These are phyloP conservation scores for Coprinellus aureogranulatus DNA, from an alignment of 768 basidiomycete genomes.

Conservation along the genomic window DNA sequence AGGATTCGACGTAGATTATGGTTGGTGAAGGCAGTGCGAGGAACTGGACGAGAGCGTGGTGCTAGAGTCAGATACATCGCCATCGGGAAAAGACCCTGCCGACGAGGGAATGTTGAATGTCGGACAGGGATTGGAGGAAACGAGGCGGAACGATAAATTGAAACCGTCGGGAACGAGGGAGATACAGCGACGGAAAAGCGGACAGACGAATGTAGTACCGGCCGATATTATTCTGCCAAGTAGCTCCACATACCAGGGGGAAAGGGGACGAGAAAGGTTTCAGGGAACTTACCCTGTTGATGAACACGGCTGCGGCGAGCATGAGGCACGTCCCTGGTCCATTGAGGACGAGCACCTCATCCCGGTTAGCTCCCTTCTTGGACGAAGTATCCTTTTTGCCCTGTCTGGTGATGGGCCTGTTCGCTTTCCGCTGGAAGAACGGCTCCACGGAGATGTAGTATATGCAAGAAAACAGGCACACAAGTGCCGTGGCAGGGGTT, in stretches of 20 bases:
- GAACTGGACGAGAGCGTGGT: constrained; percentile 46
- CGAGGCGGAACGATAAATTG: constrained; percentile 5
- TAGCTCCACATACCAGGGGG: neutral
- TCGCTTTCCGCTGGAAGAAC: constrained; percentile 26
- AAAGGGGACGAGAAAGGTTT: neutral
- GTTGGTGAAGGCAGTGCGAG: constrained; percentile 68
- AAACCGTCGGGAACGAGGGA: neutral
- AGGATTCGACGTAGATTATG: constrained; percentile 89
- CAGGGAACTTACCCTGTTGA: constrained; percentile 60
- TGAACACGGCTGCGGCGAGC: constrained; percentile 65
- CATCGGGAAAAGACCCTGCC: too few species aligned
- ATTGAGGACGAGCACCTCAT: constrained; percentile 81
- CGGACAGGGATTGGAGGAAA: neutral
- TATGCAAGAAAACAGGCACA: constrained; percentile 61
- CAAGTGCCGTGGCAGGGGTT: constrained; percentile 60
- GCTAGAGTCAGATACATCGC: too few species aligned
- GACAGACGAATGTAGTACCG: too few species aligned
- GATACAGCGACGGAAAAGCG: neutral
- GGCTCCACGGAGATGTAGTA: constrained; percentile 60
- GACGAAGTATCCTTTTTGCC: too few species aligned
- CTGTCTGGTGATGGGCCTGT: neutral
- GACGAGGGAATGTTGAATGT: too few species aligned
- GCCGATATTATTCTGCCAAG: too few species aligned
- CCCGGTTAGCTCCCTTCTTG: too few species aligned
- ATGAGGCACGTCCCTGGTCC: constrained; percentile 93